A percentile compares a stretch with the other conserved stretches of the same genome.
phyloP scores from a whole-genome alignment of 2,329 filamentous ascomycete species.

The Arthrobotrys megalospora region DNA sequence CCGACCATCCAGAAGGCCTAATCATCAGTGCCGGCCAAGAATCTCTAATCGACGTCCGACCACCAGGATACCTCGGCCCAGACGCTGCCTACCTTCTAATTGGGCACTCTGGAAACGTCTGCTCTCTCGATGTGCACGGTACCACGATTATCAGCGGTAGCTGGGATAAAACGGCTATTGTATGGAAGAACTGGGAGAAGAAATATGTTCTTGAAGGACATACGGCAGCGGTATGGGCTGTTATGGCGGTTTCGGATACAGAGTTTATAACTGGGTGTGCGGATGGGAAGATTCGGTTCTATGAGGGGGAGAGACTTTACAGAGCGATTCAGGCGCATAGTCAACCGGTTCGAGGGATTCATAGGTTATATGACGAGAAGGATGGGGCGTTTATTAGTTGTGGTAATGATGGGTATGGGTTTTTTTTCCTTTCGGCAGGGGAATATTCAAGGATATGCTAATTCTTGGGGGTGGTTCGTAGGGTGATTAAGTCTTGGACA shows the following conservation, averaged over 20 bases:
- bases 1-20: slow-evolving; percentile 77
- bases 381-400: slow-evolving; percentile 88
- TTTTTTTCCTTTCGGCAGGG: background rate
- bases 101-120: slow-evolving; percentile 90
- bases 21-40: slow-evolving; percentile 92
- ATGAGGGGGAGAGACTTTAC: slow-evolving; percentile 77
- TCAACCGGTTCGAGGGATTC: slow-evolving; percentile 90
- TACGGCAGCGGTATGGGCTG: slow-evolving; percentile 89
- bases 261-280: slow-evolving; percentile 83
- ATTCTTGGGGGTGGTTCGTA: slow-evolving; percentile 33
- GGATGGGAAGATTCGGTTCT: slow-evolving; percentile 90
- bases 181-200: slow-evolving; percentile 91
- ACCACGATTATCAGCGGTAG: slow-evolving; percentile 88
- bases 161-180: slow-evolving; percentile 85
- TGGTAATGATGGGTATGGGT: slow-evolving; percentile 81
- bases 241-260: slow-evolving; percentile 83
- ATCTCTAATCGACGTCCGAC: slow-evolving; percentile 90
- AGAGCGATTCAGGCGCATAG: slow-evolving; percentile 78
- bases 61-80: slow-evolving; percentile 74
- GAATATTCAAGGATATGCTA: background rate
- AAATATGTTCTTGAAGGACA: slow-evolving; percentile 81
- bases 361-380: slow-evolving; percentile 75
- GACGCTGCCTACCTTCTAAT: slow-evolving; percentile 86
- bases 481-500: slow-evolving; percentile 86
- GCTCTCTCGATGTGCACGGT: slow-evolving; percentile 83